These are phyloP conservation scores for Noccaea bulbosa DNA, from an alignment of 345 rosid genomes.

Conservation along the genomic window DNA sequence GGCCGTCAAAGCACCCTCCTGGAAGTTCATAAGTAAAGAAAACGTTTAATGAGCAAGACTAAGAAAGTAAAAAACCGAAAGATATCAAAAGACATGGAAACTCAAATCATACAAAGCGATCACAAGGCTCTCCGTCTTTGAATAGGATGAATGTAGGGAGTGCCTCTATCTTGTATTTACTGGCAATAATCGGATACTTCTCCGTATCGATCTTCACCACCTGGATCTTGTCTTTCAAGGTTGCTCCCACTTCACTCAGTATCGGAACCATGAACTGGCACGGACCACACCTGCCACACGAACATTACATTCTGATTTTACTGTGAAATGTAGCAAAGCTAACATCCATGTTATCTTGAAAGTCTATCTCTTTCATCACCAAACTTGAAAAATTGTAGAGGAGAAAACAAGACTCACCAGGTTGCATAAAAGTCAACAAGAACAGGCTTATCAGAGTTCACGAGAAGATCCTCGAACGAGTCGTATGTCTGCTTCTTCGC, in stretches of 20 bases:
- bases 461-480: conserved; percentile 71
- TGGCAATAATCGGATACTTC: conserved; percentile 82
- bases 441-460: conserved; percentile 73
- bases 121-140: conserved; percentile 80
- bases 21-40: conserved; percentile 15
- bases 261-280: conserved; percentile 91
- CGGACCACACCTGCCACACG: conserved; percentile 83
- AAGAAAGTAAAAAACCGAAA: conserved; percentile 6
- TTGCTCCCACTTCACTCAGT: conserved; percentile 70
- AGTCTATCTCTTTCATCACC: background rate
- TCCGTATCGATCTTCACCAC: conserved; percentile 94
- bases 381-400: background rate
- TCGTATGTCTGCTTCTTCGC: conserved; percentile 82
- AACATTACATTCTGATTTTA: background rate
- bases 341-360: background rate
- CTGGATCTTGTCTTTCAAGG: conserved; percentile 72
- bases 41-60: background rate
- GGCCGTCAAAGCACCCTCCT: conserved; percentile 90
- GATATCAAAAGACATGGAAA: background rate
- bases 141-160: conserved; percentile 90
- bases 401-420: conserved; percentile 53
- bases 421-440: conserved; percentile 92
- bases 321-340: background rate
- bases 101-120: conserved; percentile 79
- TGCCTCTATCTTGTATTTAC: conserved; percentile 72